These are phyloP conservation scores for Styphnolobium japonicum DNA, from an alignment of 306 rosid genomes.

Conservation along the genomic window DNA sequence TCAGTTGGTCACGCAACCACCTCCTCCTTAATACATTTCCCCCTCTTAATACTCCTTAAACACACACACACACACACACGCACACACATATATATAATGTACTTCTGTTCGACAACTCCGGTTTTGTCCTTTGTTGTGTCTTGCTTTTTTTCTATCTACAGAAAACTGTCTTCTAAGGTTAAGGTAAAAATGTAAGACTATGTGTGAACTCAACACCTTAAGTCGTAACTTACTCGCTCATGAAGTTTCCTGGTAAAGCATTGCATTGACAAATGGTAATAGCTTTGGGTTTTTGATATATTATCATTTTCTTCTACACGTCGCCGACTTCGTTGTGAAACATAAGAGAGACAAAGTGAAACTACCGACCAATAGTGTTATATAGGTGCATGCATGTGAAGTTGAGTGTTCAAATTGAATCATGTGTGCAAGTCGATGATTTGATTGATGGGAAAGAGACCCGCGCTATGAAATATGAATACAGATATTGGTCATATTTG, in stretches of 20 bases:
- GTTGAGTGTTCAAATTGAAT: neutral
- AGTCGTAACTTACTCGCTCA: neutral
- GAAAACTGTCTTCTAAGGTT: neutral
- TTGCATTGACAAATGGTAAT: neutral
- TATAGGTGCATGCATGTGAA: neutral
- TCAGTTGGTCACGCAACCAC: constrained; percentile 40
- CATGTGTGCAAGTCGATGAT: neutral
- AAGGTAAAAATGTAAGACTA: neutral
- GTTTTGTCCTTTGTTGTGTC: neutral
- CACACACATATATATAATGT: neutral
- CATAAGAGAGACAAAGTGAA: too few species aligned
- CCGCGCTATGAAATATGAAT: neutral
- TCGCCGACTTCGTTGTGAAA: neutral
- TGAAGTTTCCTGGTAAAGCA: neutral
- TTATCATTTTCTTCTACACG: neutral
- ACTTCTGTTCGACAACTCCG: neutral
- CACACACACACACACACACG: too few species aligned
- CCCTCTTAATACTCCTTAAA: neutral
- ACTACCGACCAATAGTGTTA: too few species aligned
- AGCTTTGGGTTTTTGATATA: neutral
- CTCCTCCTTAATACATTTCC: neutral
- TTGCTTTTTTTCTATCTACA: neutral
- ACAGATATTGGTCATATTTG: neutral
- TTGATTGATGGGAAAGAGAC: neutral
- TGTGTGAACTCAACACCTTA: neutral